Percentiles rank a stretch among this genome's conserved stretches.
phyloP scores from a whole-genome alignment of 441 rosid genomes.

The Arabidopsis lyrata region DNA sequence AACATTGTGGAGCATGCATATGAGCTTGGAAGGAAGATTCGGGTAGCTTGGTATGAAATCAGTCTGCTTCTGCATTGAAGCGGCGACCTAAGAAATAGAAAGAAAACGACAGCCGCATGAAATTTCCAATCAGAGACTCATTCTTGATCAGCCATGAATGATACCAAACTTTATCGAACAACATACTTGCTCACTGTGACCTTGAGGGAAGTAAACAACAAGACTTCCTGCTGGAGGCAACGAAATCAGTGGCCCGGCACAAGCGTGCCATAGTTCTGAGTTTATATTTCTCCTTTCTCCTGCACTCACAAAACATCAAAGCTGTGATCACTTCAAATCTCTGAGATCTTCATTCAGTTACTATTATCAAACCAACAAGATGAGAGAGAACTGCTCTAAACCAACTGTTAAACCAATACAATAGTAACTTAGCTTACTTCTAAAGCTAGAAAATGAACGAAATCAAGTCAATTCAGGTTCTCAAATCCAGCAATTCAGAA shows the following conservation, averaged over 20 bases:
- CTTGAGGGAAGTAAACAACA: conserved; percentile 98
- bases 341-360: not conserved
- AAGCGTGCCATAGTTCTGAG: conserved; percentile 98
- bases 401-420: not conserved
- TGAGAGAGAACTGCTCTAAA: conserved; percentile 10
- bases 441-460: not conserved
- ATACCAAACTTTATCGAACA: conserved; percentile 7
- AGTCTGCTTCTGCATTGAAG: conserved; percentile 93
- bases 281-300: conserved; percentile 85
- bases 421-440: conserved; percentile 34
- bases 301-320: conserved; percentile 49
- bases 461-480: conserved; percentile 19
- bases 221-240: conserved; percentile 97
- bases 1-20: conserved; percentile 90
- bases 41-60: conserved; percentile 91
- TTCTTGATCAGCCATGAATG: conserved; percentile 18
- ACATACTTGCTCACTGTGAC: conserved; percentile 97
- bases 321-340: conserved; percentile 29
- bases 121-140: conserved; percentile 6
- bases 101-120: not conserved
- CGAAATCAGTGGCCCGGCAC: conserved; percentile 94
- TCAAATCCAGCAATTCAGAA: conserved; percentile 13
- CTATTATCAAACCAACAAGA: conserved; percentile 31
- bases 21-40: conserved; percentile 91
- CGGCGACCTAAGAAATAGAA: conserved; percentile 71